phyloP scores from a whole-genome alignment of 2,329 filamentous ascomycete species.

The Ophiostoma ulmi region DNA sequence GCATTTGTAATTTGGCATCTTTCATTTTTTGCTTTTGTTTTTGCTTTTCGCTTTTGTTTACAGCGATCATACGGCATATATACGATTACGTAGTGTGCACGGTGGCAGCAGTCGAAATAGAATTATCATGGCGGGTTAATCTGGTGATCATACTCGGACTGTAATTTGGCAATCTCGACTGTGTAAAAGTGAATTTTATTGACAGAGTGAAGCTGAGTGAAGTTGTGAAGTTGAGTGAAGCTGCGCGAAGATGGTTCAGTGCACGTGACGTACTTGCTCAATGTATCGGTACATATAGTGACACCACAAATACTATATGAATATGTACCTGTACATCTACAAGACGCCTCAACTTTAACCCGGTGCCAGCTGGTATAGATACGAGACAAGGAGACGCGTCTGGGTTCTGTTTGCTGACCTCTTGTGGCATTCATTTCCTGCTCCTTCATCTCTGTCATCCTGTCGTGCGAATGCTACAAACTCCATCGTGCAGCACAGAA shows the following conservation, averaged over 20 bases:
- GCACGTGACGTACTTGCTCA: not conserved
- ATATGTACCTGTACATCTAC: not conserved
- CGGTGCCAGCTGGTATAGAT: constrained; percentile 5
- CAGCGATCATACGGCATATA: not conserved
- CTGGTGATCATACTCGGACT: not conserved
- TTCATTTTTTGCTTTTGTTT: not conserved
- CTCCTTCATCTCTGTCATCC: constrained; percentile 10
- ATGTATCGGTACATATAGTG: not conserved
- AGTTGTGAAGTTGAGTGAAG: not conserved
- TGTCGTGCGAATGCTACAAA: constrained; percentile 4
- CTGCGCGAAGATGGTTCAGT: not conserved
- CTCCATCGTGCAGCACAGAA: not conserved
- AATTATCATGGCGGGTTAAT: not conserved
- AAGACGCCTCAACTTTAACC: constrained; percentile 1
- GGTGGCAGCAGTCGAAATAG: not conserved
- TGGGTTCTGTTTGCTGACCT: not conserved
- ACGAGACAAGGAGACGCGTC: not conserved
- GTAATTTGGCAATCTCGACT: too few species aligned
- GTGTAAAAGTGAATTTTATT: not conserved
- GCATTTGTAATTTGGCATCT: constrained; percentile 14
- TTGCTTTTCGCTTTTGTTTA: not conserved
- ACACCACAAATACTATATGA: not conserved
- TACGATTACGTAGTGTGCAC: constrained; percentile 3
- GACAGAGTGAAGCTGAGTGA: not conserved
- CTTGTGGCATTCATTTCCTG: not conserved